These are phyloP conservation scores for Conticribra weissflogii DNA, from an alignment of 108 stramenopile species.

Conservation along the genomic window DNA sequence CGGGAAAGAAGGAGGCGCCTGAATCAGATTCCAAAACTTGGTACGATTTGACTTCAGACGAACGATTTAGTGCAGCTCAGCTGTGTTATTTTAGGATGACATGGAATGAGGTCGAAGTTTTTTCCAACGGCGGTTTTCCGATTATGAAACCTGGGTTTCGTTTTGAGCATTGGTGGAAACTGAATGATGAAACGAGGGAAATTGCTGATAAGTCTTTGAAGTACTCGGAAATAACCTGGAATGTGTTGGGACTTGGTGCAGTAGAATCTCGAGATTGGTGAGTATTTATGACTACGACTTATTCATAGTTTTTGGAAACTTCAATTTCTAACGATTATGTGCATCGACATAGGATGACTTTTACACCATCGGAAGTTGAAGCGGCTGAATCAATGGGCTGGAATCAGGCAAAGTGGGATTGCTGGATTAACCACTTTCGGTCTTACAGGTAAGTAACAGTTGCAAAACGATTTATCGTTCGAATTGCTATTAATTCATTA, in stretches of 20 bases:
- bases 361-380: not conserved
- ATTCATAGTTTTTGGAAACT: not conserved
- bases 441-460: no score
- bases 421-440: slow-evolving; percentile 42
- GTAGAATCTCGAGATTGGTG: slow-evolving; percentile 26
- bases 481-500: no score
- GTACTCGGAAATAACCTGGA: slow-evolving; percentile 41
- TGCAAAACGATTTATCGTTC: no score
- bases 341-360: slow-evolving; percentile 6
- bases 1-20: slow-evolving; percentile 14
- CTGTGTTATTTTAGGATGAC: slow-evolving; percentile 32
- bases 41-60: slow-evolving; percentile 27
- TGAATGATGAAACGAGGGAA: slow-evolving; percentile 14
- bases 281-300: not conserved
- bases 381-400: slow-evolving; percentile 24
- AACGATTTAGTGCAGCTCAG: slow-evolving; percentile 32
- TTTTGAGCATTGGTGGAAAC: slow-evolving; percentile 26
- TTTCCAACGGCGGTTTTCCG: slow-evolving; percentile 11
- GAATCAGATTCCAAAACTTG: slow-evolving; percentile 8
- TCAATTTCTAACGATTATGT: no score
- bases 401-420: slow-evolving; percentile 45
- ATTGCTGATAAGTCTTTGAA: slow-evolving; percentile 10
- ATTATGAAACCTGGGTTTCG: slow-evolving; percentile 31
- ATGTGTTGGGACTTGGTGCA: slow-evolving; percentile 27
- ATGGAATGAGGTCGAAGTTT: slow-evolving; percentile 30